Percentiles rank a stretch among this genome's conserved stretches.
Conservation (phyloP, 2,329 filamentous ascomycete species). For the Colletotrichum gigasporum region DNA sequence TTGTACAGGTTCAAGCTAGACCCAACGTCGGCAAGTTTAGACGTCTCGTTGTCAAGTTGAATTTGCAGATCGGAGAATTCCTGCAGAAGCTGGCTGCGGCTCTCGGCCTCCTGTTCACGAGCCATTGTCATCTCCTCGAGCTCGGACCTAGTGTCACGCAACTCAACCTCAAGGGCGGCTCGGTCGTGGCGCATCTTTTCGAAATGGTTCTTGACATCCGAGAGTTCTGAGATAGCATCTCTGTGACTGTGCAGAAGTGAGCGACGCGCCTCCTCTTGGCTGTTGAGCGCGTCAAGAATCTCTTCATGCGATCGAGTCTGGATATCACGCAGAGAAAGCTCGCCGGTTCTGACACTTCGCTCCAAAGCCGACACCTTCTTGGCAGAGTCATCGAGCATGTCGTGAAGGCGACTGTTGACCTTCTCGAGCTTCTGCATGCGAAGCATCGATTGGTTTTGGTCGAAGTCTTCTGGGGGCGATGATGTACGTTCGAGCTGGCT, state of each 20-base stretch:
- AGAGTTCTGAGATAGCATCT: constrained; percentile 83
- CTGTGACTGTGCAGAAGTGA: constrained; percentile 87
- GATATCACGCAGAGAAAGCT: constrained; percentile 88
- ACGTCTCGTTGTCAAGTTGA: constrained; percentile 87
- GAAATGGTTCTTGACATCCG: constrained; percentile 86
- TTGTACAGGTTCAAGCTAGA: constrained; percentile 91
- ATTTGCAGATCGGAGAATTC: constrained; percentile 96
- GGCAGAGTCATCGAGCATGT: constrained; percentile 92
- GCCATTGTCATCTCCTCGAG: constrained; percentile 81
- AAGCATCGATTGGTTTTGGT: constrained; percentile 81
- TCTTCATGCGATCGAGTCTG: constrained; percentile 95
- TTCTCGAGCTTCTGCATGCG: constrained; percentile 92
- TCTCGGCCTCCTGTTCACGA: constrained; percentile 87
- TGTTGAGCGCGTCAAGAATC: constrained; percentile 90
- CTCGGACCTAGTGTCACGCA: constrained; percentile 85
- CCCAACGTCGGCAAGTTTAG: constrained; percentile 83
- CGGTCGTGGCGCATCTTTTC: constrained; percentile 88
- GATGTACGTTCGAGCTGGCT: constrained; percentile 81
- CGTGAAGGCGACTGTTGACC: constrained; percentile 89
- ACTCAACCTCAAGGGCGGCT: constrained; percentile 82
- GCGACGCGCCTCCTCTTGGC: constrained; percentile 88
- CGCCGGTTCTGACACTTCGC: constrained; percentile 84
- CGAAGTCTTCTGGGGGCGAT: constrained; percentile 68
- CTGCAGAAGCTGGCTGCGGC: constrained; percentile 86
- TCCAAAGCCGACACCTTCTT: constrained; percentile 93